Percentiles rank a stretch among this genome's conserved stretches.
These are phyloP conservation scores for Barnettozyma vustinii DNA, from an alignment of 805 yeast genomes.

Conservation along the genomic window DNA sequence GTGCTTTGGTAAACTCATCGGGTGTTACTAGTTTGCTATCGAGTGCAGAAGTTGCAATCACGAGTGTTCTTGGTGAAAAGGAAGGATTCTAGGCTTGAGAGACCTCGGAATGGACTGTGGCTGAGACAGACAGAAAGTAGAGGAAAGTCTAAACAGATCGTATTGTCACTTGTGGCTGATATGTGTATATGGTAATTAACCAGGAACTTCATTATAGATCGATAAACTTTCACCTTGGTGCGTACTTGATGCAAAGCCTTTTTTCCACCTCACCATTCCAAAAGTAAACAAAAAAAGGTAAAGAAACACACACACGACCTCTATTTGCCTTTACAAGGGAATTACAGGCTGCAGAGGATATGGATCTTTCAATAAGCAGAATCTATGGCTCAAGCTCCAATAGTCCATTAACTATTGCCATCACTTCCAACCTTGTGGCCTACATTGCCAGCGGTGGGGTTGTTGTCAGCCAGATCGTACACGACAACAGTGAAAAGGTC, in stretches of 20 bases:
- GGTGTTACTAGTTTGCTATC: slow-evolving; percentile 97
- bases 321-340: not conserved
- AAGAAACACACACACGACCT: not conserved
- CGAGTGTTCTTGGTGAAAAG: slow-evolving; percentile 58
- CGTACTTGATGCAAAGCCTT: not conserved
- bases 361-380: slow-evolving; percentile 19
- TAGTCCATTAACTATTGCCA: slow-evolving; percentile 34
- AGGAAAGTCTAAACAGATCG: too few relatives aligned
- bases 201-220: not conserved
- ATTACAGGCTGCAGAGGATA: not conserved
- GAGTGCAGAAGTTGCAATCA: slow-evolving; percentile 97
- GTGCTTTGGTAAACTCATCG: slow-evolving; percentile 91
- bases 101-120: not conserved
- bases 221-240: not conserved
- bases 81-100: slow-evolving; percentile 13
- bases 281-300: not conserved
- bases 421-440: slow-evolving; percentile 38
- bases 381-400: slow-evolving; percentile 46
- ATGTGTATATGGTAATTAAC: not conserved
- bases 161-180: too few relatives aligned
- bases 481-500: slow-evolving; percentile 15
- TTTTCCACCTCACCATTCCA: not conserved
- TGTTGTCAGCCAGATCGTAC: slow-evolving; percentile 36
- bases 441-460: slow-evolving; percentile 59
- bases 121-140: too few relatives aligned